These are phyloP conservation scores for Arthrobotrys megalospora DNA, from an alignment of 2,329 filamentous ascomycete genomes.

Conservation along the genomic window DNA sequence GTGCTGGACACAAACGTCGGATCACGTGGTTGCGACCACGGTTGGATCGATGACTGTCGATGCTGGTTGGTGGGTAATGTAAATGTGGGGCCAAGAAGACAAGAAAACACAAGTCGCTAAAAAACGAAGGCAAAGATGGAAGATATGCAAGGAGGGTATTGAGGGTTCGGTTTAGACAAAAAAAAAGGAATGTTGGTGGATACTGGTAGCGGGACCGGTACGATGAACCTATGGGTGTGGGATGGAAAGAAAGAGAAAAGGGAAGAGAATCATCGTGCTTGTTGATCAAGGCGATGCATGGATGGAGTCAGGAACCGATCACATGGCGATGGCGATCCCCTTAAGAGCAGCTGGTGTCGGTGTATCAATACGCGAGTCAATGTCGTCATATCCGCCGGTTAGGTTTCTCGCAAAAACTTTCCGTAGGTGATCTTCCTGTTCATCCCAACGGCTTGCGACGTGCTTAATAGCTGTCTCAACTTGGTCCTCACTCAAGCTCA, in stretches of 20 bases:
- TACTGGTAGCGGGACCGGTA: background rate
- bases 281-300: conserved; percentile 3
- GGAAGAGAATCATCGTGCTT: conserved; percentile 1
- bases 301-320: conserved; percentile 2
- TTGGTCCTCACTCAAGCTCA: conserved; percentile 53
- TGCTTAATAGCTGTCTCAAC: conserved; percentile 54
- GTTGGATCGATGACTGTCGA: conserved; percentile 39
- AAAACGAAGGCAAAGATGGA: conserved; percentile 38
- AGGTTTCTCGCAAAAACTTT: conserved; percentile 43
- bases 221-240: background rate
- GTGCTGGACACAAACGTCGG: conserved; percentile 56
- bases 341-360: conserved; percentile 50
- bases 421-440: conserved; percentile 42
- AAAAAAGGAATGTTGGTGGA: conserved; percentile 12
- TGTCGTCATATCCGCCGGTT: conserved; percentile 34
- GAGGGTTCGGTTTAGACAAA: conserved; percentile 13
- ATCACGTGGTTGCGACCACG: conserved; percentile 34
- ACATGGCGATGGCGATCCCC: conserved; percentile 55
- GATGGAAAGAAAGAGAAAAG: conserved; percentile 24
- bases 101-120: conserved; percentile 48
- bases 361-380: conserved; percentile 47
- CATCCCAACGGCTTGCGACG: conserved; percentile 53
- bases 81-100: conserved; percentile 18
- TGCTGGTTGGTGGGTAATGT: conserved; percentile 9
- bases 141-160: conserved; percentile 51